Percentiles rank a stretch among this genome's conserved stretches.
phyloP scores from a whole-genome alignment of 371 early-diverging fungal genomes.

The Umbelopsis sp. region DNA sequence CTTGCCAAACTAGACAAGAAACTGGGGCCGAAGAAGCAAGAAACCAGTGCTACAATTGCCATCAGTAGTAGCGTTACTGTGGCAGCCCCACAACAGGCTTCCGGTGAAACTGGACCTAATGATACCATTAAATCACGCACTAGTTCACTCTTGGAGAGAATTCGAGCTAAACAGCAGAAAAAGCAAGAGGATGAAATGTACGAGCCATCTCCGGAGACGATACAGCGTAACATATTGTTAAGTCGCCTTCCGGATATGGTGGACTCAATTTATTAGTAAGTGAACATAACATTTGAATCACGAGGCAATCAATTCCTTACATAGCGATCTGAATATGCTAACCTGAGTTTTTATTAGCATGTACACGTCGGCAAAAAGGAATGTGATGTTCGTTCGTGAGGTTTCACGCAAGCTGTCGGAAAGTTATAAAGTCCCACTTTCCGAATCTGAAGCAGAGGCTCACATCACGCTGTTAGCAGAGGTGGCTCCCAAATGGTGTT shows the following conservation, averaged over 20 bases:
- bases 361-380: conserved; percentile 17
- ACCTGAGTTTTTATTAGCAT: conserved; percentile 2
- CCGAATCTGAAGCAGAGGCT: conserved; percentile 14
- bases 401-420: conserved; percentile 9
- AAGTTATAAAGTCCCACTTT: conserved; percentile 20
- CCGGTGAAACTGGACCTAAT: background rate
- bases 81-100: background rate
- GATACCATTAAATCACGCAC: conserved; percentile 13
- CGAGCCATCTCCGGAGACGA: conserved; percentile 5
- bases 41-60: too few relatives aligned
- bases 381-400: conserved; percentile 21
- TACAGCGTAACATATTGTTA: conserved; percentile 8
- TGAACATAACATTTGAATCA: background rate
- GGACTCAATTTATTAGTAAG: conserved; percentile 20
- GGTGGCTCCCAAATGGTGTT: conserved; percentile 19
- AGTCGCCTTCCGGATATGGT: conserved; percentile 21
- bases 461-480: conserved; percentile 19
- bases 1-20: conserved; percentile 15
- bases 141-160: conserved; percentile 6
- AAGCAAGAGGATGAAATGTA: conserved; percentile 19
- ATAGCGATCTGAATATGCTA: background rate
- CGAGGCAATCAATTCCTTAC: background rate
- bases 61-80: background rate
- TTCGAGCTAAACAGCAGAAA: conserved; percentile 21
- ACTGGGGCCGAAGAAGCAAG: conserved; percentile 1